phyloP scores from a whole-genome alignment of 768 basidiomycete genomes.

The Tubosaeta sp. region DNA sequence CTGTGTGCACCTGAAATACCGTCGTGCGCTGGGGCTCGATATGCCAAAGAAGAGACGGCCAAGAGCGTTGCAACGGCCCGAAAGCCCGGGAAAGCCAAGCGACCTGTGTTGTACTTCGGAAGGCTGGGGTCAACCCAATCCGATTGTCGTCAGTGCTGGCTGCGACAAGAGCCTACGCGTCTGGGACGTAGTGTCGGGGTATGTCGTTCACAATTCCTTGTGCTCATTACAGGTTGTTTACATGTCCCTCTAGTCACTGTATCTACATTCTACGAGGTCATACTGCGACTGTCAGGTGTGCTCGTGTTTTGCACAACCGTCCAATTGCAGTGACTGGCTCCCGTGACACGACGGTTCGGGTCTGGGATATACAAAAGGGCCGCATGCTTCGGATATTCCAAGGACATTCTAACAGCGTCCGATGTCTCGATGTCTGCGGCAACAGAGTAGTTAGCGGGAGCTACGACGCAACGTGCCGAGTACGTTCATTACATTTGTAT shows the following conservation, averaged over 20 bases:
- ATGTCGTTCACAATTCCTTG: constrained; percentile 17
- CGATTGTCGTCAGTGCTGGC: constrained; percentile 86
- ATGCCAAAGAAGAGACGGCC: constrained; percentile 19
- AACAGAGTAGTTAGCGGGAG: constrained; percentile 85
- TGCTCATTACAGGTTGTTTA: constrained; percentile 3
- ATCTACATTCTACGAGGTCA: constrained; percentile 82
- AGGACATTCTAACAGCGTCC: constrained; percentile 79
- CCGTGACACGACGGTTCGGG: constrained; percentile 77
- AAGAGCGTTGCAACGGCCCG: constrained; percentile 14
- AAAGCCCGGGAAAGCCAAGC: constrained; percentile 37
- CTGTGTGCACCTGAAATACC: constrained; percentile 34
- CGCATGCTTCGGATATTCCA: constrained; percentile 56
- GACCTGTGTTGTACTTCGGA: constrained; percentile 61
- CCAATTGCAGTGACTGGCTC: constrained; percentile 91
- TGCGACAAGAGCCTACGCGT: constrained; percentile 91
- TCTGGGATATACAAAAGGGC: constrained; percentile 92
- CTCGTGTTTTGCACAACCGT: constrained; percentile 80
- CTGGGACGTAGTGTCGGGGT: constrained; percentile 90
- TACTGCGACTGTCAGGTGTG: constrained; percentile 85
- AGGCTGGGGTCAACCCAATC: constrained; percentile 86
- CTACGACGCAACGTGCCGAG: constrained; percentile 86
- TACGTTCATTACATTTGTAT: constrained; percentile 32
- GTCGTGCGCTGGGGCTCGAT: constrained; percentile 48
- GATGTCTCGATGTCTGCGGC: constrained; percentile 87
- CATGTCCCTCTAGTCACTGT: constrained; percentile 42